Base-by-base conservation (phyloP, 2,329 filamentous ascomycete species). In the Helotiales sp. region DNA sequence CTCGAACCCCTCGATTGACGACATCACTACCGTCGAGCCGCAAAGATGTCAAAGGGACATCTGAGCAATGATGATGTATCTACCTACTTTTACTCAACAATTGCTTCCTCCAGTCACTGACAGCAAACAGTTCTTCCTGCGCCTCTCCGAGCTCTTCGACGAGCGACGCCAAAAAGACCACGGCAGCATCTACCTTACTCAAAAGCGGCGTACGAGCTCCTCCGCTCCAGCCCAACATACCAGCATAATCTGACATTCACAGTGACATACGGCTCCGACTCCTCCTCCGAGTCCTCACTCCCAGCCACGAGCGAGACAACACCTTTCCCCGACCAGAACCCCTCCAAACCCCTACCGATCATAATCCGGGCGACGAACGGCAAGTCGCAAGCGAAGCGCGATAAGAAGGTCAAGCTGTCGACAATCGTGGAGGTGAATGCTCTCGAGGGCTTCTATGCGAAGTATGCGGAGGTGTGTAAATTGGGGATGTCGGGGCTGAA, bases 401-500 rank as follows among this genome's bases (percentile, higher is more conserved):
- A 82, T 47, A 78, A 84, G 64, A 89, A 90, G 72, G 80, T 92
- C 72, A 97, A 94, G 79, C 77, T 97, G 28, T 93, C 92, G 2
- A 98, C 96, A 0, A 80, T 97, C 0, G 93, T 98, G 0, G 85
- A 91, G 64, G 87, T 91, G 0, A 87, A 90, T 66, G 87, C 91
- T 5, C 79, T 98, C 11, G 93, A 96, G 63, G 82, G 79, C 0
- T 99, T 99, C 77, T 99, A 93, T 78, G 82, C 83, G 32, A 85
- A 87, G 61, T 99, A 98, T 81, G 94, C 93, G 24, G 96, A 98
- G 73, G 85, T 93, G 2, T 97, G 94, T 81, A 97, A 97, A 82
- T 83, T 85, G 0, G 93, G 93, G 6, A 97, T 98, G 93, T 85
- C 87, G 58, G 89, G 90, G 7, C 78, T 99, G 80, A 98, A 97